phyloP scores from a whole-genome alignment of 2,329 filamentous ascomycete genomes.

The Curvularia sp. region DNA sequence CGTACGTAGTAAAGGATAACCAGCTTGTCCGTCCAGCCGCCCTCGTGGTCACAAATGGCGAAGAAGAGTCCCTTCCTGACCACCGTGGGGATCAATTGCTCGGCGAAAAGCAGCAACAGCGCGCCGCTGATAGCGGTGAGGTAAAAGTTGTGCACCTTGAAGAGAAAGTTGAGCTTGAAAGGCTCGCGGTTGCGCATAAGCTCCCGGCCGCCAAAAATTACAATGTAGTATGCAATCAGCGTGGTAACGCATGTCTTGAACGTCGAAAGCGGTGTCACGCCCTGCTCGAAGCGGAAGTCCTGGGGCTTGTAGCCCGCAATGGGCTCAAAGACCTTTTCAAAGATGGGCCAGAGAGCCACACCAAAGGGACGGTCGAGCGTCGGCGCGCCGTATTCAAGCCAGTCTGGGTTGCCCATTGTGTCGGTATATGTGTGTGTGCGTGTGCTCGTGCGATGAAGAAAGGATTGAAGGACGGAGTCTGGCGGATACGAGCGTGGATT shows the following conservation, averaged over 20 bases:
- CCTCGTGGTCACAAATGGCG: constrained; percentile 79
- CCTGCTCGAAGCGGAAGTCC: constrained; percentile 83
- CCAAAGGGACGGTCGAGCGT: constrained; percentile 93
- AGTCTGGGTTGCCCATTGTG: constrained; percentile 62
- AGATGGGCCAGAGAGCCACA: constrained; percentile 90
- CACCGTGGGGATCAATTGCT: constrained; percentile 87
- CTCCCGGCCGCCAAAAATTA: constrained; percentile 93
- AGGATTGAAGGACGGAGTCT: neutral
- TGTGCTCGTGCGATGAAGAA: no score
- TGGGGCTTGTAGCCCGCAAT: constrained; percentile 82
- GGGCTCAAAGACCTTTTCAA: constrained; percentile 82
- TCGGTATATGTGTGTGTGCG: constrained; percentile 15
- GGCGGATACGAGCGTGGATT: constrained; percentile 4
- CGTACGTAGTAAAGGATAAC: constrained; percentile 96
- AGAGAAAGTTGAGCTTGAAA: constrained; percentile 85
- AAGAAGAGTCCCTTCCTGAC: constrained; percentile 84
- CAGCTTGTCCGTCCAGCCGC: constrained; percentile 92
- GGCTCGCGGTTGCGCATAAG: constrained; percentile 86
- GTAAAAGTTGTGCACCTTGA: constrained; percentile 97
- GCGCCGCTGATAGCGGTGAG: constrained; percentile 83
- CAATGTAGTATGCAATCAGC: constrained; percentile 85
- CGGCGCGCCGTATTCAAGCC: constrained; percentile 65
- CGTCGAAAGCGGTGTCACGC: constrained; percentile 88
- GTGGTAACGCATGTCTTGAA: constrained; percentile 81
- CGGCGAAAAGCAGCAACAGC: constrained; percentile 83